Percentiles rank a stretch among this genome's conserved stretches.
phyloP scores from a whole-genome alignment of 768 basidiomycete species.

The Stropharia rugosoannulata region DNA sequence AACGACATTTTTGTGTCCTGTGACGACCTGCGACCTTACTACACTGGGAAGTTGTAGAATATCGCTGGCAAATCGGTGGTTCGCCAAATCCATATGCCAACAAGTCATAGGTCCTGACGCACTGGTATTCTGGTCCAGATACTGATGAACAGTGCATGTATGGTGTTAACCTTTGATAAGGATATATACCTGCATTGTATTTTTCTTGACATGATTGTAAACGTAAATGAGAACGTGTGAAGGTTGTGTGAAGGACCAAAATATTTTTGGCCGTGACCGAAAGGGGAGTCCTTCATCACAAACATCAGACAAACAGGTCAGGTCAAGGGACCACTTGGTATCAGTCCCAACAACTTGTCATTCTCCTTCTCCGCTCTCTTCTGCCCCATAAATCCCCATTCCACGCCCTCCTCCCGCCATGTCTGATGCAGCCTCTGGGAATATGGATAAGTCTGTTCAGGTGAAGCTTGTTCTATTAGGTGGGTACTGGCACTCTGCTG shows the following conservation, averaged over 20 bases:
- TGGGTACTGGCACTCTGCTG: constrained; percentile 26
- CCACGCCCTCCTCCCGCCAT: constrained; percentile 34
- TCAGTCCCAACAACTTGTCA: constrained; percentile 12
- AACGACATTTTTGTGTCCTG: constrained; percentile 43
- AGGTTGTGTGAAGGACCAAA: not conserved
- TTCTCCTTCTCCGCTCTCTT: constrained; percentile 2
- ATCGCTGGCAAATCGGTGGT: not conserved
- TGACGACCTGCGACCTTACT: constrained; percentile 39
- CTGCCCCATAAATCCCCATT: not conserved
- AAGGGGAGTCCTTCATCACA: constrained; percentile 7
- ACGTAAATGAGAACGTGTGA: not conserved
- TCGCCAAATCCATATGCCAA: not conserved
- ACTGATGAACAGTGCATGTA: no score
- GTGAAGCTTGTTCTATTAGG: constrained; percentile 97
- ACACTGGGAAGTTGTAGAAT: constrained; percentile 5
- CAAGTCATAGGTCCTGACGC: not conserved
- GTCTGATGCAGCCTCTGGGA: constrained; percentile 74
- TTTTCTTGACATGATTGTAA: not conserved
- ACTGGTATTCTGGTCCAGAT: not conserved
- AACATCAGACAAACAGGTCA: constrained; percentile 22
- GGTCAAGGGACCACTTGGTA: constrained; percentile 19
- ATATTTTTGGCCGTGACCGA: not conserved
- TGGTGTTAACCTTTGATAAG: no score
- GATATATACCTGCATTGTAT: not conserved
- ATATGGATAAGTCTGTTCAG: constrained; percentile 88